Conservation (phyloP, 805 yeast species). For the Komagataella pastoris region DNA sequence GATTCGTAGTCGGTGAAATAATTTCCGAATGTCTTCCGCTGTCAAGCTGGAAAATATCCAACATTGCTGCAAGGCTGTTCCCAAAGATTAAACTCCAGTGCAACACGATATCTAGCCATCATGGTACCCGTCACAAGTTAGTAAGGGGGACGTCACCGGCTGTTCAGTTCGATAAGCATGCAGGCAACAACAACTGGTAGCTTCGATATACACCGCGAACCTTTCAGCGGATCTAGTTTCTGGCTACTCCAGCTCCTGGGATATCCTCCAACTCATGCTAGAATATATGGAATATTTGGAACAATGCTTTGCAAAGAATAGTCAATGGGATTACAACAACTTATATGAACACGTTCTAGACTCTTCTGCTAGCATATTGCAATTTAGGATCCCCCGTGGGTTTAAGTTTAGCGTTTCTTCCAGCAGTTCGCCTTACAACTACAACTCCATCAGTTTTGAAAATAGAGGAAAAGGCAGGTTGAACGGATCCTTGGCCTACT, state of each 20-base stretch:
- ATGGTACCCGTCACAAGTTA: no score
- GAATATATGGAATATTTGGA: constrained; percentile 82
- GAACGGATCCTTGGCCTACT: constrained; percentile 73
- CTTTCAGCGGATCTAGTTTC: neutral
- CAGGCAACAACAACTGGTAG: no score
- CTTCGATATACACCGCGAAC: neutral
- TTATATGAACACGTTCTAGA: constrained; percentile 63
- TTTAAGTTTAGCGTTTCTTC: constrained; percentile 54
- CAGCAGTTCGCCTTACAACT: constrained; percentile 54
- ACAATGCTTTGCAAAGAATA: constrained; percentile 51
- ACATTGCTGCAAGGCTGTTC: no score
- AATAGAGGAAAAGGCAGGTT: constrained; percentile 36
- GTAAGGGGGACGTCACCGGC: no score
- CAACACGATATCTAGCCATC: no score
- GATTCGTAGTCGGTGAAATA: no score
- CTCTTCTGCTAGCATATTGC: constrained; percentile 57
- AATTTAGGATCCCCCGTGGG: constrained; percentile 63
- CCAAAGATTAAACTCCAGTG: no score
- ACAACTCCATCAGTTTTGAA: constrained; percentile 59
- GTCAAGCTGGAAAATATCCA: no score
- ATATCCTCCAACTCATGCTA: constrained; percentile 31
- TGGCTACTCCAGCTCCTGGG: neutral
- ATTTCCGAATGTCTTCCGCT: no score
- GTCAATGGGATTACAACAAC: constrained; percentile 73
- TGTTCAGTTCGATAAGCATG: no score